phyloP scores from a whole-genome alignment of 805 yeast genomes.

The Yarrowia deformans region DNA sequence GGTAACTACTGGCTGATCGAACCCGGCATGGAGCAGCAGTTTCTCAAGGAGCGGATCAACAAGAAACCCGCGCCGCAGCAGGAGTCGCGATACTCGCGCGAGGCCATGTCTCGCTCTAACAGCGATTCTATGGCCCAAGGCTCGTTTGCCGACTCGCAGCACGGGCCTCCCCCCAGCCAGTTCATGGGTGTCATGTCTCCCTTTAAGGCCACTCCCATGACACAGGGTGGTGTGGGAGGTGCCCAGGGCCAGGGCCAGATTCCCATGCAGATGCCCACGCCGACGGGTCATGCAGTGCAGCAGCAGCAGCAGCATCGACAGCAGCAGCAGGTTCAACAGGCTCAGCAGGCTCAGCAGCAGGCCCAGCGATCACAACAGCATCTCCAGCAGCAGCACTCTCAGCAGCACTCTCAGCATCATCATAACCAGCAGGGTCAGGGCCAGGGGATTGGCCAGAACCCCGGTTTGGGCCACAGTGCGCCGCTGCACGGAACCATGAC shows the following conservation, averaged over 20 bases:
- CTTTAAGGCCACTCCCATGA: slow-evolving; percentile 15
- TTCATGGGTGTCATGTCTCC: slow-evolving; percentile 38
- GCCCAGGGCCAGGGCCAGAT: slow-evolving; percentile 5
- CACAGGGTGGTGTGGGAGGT: neutral
- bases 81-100: slow-evolving; percentile 33
- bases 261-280: slow-evolving; percentile 23
- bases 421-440: neutral
- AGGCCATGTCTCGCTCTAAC: slow-evolving; percentile 1
- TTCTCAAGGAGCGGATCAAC: slow-evolving; percentile 55
- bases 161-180: slow-evolving; percentile 31
- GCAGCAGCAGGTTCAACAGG: neutral
- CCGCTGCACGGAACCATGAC: neutral
- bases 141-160: neutral
- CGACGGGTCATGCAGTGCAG: neutral
- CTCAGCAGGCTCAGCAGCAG: neutral
- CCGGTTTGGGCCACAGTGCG: neutral
- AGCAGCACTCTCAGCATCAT: neutral
- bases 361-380: neutral
- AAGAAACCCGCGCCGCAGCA: slow-evolving; percentile 29
- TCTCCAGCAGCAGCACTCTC: neutral
- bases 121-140: slow-evolving; percentile 10
- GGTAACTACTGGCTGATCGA: slow-evolving; percentile 95
- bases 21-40: slow-evolving; percentile 81
- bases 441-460: neutral
- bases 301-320: slow-evolving; percentile 5